Percentiles rank a stretch among this genome's conserved stretches.
Evolutionary conservation across 768 basidiomycete genomes (phyloP).

Genomic region (Hygrocybe coccinea): DNA sequence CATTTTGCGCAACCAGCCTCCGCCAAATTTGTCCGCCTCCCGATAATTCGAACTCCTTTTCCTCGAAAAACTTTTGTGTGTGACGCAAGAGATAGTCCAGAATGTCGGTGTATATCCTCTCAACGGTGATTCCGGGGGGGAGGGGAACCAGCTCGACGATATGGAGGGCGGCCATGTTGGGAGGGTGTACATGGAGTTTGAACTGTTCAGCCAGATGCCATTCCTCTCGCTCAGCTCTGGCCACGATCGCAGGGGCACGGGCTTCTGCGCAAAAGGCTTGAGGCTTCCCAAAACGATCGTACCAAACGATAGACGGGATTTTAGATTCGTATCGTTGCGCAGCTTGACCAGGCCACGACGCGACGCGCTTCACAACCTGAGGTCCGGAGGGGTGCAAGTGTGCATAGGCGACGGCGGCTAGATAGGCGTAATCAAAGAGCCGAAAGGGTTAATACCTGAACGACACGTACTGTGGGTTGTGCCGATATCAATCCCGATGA

Average conservation of each 20-base stretch:
- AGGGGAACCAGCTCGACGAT: neutral
- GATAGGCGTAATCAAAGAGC: neutral
- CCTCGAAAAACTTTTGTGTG: slow-evolving; percentile 2
- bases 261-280: slow-evolving; percentile 6
- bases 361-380: slow-evolving; percentile 3
- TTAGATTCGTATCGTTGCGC: slow-evolving; percentile 7
- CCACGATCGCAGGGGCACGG: neutral
- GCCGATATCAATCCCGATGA: slow-evolving; percentile 7
- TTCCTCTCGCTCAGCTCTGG: neutral
- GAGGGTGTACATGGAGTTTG: slow-evolving; percentile 6
- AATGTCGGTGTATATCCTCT: slow-evolving; percentile 1
- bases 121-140: neutral
- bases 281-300: neutral
- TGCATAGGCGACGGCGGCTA: slow-evolving; percentile 2
- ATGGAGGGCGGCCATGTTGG: slow-evolving; percentile 3
- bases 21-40: slow-evolving; percentile 3
- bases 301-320: slow-evolving; percentile 5
- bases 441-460: too few relatives aligned
- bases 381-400: neutral
- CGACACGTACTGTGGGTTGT: slow-evolving; percentile 2
- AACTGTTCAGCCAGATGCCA: slow-evolving; percentile 7
- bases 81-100: neutral
- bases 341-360: slow-evolving; percentile 2
- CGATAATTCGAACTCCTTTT: slow-evolving; percentile 2
- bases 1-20: neutral